Evolutionary conservation across 257 asterid genomes (phyloP).

Genomic region (Solanum chiquidenum): DNA sequence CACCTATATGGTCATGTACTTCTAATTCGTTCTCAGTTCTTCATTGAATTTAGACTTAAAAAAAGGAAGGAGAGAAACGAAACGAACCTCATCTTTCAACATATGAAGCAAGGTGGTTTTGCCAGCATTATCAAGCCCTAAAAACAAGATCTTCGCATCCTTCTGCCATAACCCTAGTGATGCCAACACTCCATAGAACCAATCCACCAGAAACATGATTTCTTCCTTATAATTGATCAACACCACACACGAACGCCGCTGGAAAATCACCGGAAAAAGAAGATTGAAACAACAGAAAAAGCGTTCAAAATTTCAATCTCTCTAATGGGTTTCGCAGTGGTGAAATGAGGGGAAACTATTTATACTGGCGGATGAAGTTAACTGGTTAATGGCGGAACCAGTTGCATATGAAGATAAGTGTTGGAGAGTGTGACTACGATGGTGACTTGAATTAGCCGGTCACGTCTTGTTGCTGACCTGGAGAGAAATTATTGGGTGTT

Average conservation of each 20-base stretch:
- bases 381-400: slow-evolving; percentile 2
- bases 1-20: not conserved
- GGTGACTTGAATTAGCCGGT: not conserved
- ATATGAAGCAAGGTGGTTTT: slow-evolving; percentile 44
- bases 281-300: not conserved
- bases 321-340: not conserved
- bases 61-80: not conserved
- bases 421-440: not conserved
- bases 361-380: not conserved
- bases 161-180: slow-evolving; percentile 29
- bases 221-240: not conserved
- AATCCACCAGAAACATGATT: slow-evolving; percentile 33
- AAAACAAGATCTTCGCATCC: slow-evolving; percentile 42
- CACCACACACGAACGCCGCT: not conserved
- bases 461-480: slow-evolving; percentile 1
- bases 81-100: slow-evolving; percentile 36
- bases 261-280: not conserved
- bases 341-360: not conserved
- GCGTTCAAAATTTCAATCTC: not conserved
- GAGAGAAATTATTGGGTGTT: slow-evolving; percentile 4
- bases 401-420: not conserved
- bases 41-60: not conserved
- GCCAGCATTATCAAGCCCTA: slow-evolving; percentile 50
- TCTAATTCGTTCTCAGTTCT: not conserved
- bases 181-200: slow-evolving; percentile 36